A percentile compares a stretch with the other conserved stretches of the same genome.
Evolutionary conservation across 176 grass and related monocot genomes (phyloP).

Genomic region (Carex kokanica): DNA sequence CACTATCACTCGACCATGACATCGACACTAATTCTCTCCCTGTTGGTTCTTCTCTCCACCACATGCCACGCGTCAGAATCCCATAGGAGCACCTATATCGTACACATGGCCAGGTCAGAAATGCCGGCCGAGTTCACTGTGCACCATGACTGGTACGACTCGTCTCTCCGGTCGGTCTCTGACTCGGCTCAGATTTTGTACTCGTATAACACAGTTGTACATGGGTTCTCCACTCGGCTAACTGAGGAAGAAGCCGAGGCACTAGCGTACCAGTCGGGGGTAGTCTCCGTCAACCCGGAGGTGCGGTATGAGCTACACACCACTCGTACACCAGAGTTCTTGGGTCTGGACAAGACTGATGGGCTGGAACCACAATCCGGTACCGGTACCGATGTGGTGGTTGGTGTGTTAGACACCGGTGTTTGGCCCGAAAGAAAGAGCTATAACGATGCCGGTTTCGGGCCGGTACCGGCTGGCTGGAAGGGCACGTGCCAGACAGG

Average conservation of each 20-base stretch:
- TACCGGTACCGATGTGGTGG: conserved; percentile 50
- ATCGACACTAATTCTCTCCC: conserved; percentile 8
- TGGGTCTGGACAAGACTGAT: conserved; percentile 44
- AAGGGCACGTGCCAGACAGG: conserved; percentile 54
- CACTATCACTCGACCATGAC: conserved; percentile 18
- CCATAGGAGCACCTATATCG: conserved; percentile 62
- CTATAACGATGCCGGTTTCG: conserved; percentile 63
- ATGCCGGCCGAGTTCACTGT: conserved; percentile 58
- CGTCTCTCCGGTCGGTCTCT: conserved; percentile 64
- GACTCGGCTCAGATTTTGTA: conserved; percentile 57
- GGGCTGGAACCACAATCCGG: conserved; percentile 49
- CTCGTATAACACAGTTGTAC: conserved; percentile 61
- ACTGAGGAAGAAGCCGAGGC: conserved; percentile 42
- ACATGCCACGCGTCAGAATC: conserved; percentile 1
- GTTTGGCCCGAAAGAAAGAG: conserved; percentile 84
- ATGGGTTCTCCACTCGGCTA: conserved; percentile 82
- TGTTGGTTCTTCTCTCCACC: conserved; percentile 3
- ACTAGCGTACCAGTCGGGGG: conserved; percentile 33
- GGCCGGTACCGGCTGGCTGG: conserved; percentile 51
- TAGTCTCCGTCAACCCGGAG: conserved; percentile 67
- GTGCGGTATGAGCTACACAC: conserved; percentile 70
- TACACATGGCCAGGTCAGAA: conserved; percentile 77
- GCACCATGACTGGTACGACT: conserved; percentile 83
- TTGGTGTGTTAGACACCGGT: conserved; percentile 79
- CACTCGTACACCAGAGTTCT: conserved; percentile 88